Base-by-base conservation (phyloP, 164 flowering plant species). In the Kalanchoe fedtschenkoi region DNA sequence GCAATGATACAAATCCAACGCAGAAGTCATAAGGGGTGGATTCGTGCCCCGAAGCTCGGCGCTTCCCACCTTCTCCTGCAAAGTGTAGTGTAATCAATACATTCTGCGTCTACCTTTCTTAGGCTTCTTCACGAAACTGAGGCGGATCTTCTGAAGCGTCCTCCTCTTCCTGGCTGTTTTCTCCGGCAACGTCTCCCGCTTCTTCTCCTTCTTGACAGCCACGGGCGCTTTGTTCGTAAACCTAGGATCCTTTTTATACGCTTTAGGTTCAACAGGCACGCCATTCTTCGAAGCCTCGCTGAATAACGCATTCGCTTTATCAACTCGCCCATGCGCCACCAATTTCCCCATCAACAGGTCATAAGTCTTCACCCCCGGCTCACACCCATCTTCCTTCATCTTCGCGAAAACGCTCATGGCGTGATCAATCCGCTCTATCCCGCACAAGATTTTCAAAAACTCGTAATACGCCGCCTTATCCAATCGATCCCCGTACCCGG, bases 71-170 rank as follows among this genome's bases (percentile, higher is more conserved):
- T 51, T 51, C 26, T 47, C 54, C 22, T 22, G 19, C 53, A 19
- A 1, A 8, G 28, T 26, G 54, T 17, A 34, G 0, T 34, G 41
- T 10, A 34, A 79, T 81, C 75, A 86, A 15, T 35, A 77, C 7
- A 77, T 75, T 67, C 83, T 71, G 2, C 87, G 79, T 82, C 68
- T 79, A 66, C 34, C 47, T 30, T 37, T 46, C 66, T 72, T 87
- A 4, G 99, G 96, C 74, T 95, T 95, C 88, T 91, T 95, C 38
- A 95, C 99, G 69, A 71, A 95, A 70, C 97, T 95, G 29, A 89
- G 63, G 34, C 89, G 66, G 19, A 91, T 69, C 62, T 84, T 82
- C 68, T 64, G 83, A 26, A 91, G 91, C 1, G 75, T 70, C 34
- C 71, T 84, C 80, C 88, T 85, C 83, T 95, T 95, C 77, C 84